Evolutionary conservation across 305 asterid species (phyloP).

Genomic region (Lippia alba): DNA sequence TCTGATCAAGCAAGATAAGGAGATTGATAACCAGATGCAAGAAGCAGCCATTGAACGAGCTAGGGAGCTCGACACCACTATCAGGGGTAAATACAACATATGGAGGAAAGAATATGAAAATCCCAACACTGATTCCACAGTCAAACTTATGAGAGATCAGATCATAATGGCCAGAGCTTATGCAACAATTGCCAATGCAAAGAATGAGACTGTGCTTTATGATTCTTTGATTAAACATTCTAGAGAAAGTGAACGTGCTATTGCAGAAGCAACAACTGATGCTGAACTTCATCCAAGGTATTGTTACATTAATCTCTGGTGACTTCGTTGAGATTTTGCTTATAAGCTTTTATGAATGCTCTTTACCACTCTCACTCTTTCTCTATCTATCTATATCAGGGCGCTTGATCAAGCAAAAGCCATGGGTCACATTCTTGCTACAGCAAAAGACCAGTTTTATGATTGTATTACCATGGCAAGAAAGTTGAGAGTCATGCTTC

Average conservation of each 20-base stretch:
- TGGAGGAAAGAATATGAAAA: slow-evolving; percentile 96
- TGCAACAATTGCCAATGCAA: slow-evolving; percentile 91
- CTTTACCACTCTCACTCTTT: slow-evolving; percentile 12
- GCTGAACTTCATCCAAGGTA: slow-evolving; percentile 90
- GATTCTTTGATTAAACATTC: slow-evolving; percentile 74
- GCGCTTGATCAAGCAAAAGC: slow-evolving; percentile 84
- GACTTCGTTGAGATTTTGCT: slow-evolving; percentile 32
- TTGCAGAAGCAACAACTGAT: slow-evolving; percentile 89
- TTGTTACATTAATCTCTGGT: slow-evolving; percentile 37
- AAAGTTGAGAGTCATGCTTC: slow-evolving; percentile 94
- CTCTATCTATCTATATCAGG: slow-evolving; percentile 48
- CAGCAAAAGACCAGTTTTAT: slow-evolving; percentile 85
- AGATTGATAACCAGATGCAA: slow-evolving; percentile 71
- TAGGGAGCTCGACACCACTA: slow-evolving; percentile 75
- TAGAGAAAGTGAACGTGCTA: slow-evolving; percentile 75
- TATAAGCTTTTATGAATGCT: slow-evolving; percentile 31
- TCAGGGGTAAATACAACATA: slow-evolving; percentile 77
- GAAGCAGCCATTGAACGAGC: slow-evolving; percentile 86
- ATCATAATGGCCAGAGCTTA: slow-evolving; percentile 95
- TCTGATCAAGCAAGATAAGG: slow-evolving; percentile 69
- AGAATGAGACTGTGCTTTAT: slow-evolving; percentile 70
- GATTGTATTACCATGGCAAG: slow-evolving; percentile 78
- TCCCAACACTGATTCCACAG: slow-evolving; percentile 85
- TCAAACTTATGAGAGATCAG: slow-evolving; percentile 96
- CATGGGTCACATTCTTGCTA: slow-evolving; percentile 93